Conservation (phyloP, 1,139 yeast species). For the Blastobotrys elegans region DNA sequence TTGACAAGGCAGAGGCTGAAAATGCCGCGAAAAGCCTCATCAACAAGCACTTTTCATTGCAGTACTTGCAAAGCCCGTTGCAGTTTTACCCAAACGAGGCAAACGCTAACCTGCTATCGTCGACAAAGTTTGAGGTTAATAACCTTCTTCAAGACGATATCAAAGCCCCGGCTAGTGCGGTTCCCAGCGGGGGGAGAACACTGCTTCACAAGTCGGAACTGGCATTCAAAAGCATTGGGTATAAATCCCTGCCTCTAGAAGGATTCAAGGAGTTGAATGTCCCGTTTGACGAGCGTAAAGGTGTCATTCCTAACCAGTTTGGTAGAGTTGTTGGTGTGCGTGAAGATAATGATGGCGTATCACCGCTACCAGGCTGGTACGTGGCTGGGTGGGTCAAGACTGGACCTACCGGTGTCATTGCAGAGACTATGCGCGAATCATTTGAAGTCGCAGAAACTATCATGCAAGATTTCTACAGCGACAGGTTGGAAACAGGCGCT, state of each 20-base stretch:
- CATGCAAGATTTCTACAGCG: constrained; percentile 41
- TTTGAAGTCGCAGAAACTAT: constrained; percentile 69
- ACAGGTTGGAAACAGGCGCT: constrained; percentile 18
- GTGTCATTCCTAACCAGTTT: constrained; percentile 51
- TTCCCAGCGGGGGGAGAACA: constrained; percentile 39
- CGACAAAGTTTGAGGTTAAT: constrained; percentile 49
- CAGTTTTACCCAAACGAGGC: constrained; percentile 42
- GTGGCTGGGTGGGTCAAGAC: constrained; percentile 90
- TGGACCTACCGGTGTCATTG: constrained; percentile 89
- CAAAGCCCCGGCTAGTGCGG: constrained; percentile 34
- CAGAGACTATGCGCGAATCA: constrained; percentile 83
- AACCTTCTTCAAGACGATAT: constrained; percentile 35
- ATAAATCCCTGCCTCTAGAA: constrained; percentile 58
- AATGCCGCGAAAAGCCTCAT: constrained; percentile 21
- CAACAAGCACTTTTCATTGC: constrained; percentile 59
- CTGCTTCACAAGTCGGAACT: constrained; percentile 51
- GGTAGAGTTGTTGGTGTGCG: constrained; percentile 51
- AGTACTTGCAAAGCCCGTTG: constrained; percentile 64
- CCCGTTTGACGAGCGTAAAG: constrained; percentile 48
- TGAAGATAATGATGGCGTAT: constrained; percentile 23
- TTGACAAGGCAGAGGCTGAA: constrained; percentile 43
- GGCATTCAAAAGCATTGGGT: constrained; percentile 82
- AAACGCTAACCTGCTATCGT: constrained; percentile 39
- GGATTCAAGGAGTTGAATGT: constrained; percentile 51
- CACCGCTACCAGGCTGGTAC: constrained; percentile 50